Base-by-base conservation (phyloP, 1,284 basidiomycete species). In the Tremellales sp. region DNA sequence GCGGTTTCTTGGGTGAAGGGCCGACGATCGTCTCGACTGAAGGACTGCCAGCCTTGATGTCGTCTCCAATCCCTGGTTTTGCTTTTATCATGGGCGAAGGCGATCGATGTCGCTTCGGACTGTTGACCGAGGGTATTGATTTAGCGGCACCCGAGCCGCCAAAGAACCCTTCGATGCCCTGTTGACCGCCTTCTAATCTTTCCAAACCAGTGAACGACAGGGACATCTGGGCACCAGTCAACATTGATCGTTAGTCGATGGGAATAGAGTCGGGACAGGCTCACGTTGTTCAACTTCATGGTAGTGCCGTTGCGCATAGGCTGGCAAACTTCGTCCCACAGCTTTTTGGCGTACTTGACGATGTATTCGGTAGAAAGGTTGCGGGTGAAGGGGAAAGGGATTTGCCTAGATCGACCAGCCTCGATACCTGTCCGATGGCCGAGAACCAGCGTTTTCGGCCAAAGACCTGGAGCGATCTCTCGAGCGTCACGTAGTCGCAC, bases 401-500 rank as follows among this genome's bases (percentile, higher is more conserved):
- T 80, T 75, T 97, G 92, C 58, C 87, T 85, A 3, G 88, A 89
- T 43, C 82, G 79, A 13, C 79, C 78, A 0, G 79, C 60, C 31
- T 85, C 82, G 46, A 84, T 83, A 84, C 87, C 82, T 79, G 84
- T 83, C 24, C 86, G 78, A 25, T 82, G 80, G 54, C 84, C 82
- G 19, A 97, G 75, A 8, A 87, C 89, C 33, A 98, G 76, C 0
- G 87, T 88, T 72, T 90, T 97, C 0, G 94, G 94, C 92, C 93
- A 97, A 17, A 97, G 69, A 27, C 85, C 84, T 0, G 85, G 83
- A 19, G 80, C 79, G 1, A 78, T 75, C 52, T 86, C 80, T 15
- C 94, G 78, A 1, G 88, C 87, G 57, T 97, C 90, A 42, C 82
- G 83, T 21, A 98, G 77, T 40, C 94, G 80, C 13, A 93, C 78